phyloP scores from a whole-genome alignment of 257 asterid genomes.

The Solanum bukasovii region DNA sequence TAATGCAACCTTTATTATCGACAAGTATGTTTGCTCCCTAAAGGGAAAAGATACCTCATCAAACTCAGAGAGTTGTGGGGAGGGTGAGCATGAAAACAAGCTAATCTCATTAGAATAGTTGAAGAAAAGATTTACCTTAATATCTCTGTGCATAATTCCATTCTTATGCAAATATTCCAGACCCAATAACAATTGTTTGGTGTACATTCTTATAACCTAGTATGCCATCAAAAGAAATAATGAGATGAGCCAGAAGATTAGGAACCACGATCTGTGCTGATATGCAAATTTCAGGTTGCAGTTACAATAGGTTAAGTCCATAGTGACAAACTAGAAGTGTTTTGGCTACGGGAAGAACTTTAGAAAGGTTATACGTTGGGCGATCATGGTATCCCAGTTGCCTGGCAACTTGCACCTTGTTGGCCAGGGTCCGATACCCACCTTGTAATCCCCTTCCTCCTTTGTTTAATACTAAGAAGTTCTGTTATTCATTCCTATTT shows the following conservation, averaged over 20 bases:
- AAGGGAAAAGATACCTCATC: background rate
- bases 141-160: conserved; percentile 96
- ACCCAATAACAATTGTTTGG: conserved; percentile 84
- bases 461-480: background rate
- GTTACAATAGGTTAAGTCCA: background rate
- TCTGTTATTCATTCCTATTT: background rate
- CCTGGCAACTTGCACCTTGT: background rate
- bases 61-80: background rate
- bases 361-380: background rate
- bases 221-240: conserved; percentile 7
- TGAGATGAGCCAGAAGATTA: background rate
- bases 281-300: background rate
- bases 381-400: background rate
- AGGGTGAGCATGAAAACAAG: background rate
- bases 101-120: background rate
- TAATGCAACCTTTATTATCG: conserved; percentile 95
- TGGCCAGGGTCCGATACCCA: background rate
- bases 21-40: conserved; percentile 99
- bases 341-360: background rate
- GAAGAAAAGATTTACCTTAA: conserved; percentile 47
- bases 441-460: background rate
- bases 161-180: conserved; percentile 91
- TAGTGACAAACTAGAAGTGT: background rate
- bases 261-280: background rate
- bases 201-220: conserved; percentile 95